Base-by-base conservation (phyloP, 495 filamentous ascomycete genomes). In the Tuber borchii region DNA sequence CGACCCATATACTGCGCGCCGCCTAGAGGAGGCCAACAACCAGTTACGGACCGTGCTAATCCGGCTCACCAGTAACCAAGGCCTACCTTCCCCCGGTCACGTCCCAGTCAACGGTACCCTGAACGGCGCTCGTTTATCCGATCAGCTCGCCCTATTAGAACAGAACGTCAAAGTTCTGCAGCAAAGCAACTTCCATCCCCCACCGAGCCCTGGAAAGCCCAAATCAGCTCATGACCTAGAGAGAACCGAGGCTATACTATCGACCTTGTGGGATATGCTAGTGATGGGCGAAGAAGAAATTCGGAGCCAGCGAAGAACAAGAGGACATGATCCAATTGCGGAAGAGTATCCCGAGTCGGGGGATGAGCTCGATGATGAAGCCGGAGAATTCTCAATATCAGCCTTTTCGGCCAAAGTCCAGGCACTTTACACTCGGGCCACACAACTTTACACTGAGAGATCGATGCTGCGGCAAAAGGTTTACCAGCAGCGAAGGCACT, bases 391-490 rank as follows among this genome's bases (percentile, higher is more conserved):
- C 83, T 91, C 91, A 2, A 84, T 93, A 9, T 85, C 86, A 48
- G 88, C 86, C 2, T 93, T 95, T 84, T 91, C 90, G 16, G 83
- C 89, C 22, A 96, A 91, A 83, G 88, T 99, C 2, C 91, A 93
- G 81, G 89, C 88, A 80, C 85, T 98, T 10, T 92, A 91, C 39
- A 88, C 69, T 74, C 87, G 73, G 26, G 78, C 77, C 22, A 79
- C 78, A 37, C 48, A 73, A 2, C 72, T 79, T 39, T 71, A 77
- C 5, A 51, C 78, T 16, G 77, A 79, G 46, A 73, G 77, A 17
- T 42, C 76, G 10, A 39, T 79, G 46, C 77, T 79, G 20, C 78
- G 76, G 9, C 73, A 75, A 22, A 77, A 79, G 51, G 71, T 72
- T 40, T 71, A 73, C 2, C 73, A 79, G 71, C 78, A 79, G 22